Evolutionary conservation across 225 moss, liverwort and hornwort genomes (phyloP).

Genomic region (Thuidium tamariscinum): DNA sequence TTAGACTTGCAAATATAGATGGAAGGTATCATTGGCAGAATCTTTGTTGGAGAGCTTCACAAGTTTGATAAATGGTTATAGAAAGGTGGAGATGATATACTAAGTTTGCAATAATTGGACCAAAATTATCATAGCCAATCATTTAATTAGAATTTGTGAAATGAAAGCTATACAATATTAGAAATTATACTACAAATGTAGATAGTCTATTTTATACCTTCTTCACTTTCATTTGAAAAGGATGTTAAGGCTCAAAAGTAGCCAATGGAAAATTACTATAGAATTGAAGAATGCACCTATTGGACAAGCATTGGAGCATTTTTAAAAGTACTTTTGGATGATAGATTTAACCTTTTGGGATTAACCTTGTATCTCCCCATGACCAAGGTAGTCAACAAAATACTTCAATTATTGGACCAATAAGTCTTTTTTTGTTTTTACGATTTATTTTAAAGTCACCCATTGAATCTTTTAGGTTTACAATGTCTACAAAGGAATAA

Average conservation of each 20-base stretch:
- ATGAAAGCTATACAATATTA: neutral
- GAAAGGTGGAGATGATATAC: neutral
- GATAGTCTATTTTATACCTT: neutral
- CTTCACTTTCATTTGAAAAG: neutral
- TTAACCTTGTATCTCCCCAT: too few species aligned
- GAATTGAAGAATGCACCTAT: neutral
- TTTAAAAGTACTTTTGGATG: too few species aligned
- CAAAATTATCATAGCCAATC: neutral
- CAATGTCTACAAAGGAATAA: too few species aligned
- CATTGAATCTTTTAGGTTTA: too few species aligned
- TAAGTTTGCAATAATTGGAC: fast-evolving
- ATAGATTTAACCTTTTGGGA: too few species aligned
- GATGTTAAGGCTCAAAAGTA: neutral
- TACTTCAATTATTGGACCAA: too few species aligned
- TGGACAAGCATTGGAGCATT: too few species aligned
- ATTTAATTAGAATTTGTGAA: neutral
- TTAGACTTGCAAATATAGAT: too few species aligned
- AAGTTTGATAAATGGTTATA: neutral
- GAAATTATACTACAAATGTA: neutral
- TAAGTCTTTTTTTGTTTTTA: too few species aligned
- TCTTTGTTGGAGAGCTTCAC: fast-evolving
- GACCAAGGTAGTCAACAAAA: too few species aligned
- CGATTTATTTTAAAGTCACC: too few species aligned
- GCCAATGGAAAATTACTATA: neutral
- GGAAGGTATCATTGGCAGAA: too few species aligned